These are phyloP conservation scores for Pythium aristosporum DNA, from an alignment of 352 stramenopile genomes.

Conservation along the genomic window DNA sequence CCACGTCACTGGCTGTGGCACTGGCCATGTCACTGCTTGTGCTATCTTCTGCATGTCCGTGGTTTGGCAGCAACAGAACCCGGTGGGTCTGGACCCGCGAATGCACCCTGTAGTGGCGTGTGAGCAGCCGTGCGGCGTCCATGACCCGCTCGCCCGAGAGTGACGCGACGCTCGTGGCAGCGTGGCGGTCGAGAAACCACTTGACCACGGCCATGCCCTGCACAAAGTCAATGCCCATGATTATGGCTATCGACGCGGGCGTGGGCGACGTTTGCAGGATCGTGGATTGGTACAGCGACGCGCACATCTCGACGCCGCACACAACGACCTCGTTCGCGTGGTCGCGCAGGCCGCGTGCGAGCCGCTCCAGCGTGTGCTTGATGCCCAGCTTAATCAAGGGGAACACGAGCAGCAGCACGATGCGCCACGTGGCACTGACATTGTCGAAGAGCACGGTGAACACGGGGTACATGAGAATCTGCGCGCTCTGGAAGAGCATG, in stretches of 20 bases:
- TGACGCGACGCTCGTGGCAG: background rate
- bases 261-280: conserved; percentile 13
- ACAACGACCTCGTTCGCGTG: conserved; percentile 13
- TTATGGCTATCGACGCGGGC: background rate
- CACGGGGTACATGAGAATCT: conserved; percentile 20
- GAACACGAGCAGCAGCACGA: conserved; percentile 15
- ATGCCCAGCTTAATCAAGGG: conserved; percentile 11
- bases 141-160: background rate
- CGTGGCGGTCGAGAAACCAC: conserved; percentile 16
- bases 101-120: background rate
- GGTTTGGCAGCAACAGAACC: too few relatives aligned
- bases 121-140: background rate
- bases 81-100: background rate
- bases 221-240: conserved; percentile 19
- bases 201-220: conserved; percentile 9
- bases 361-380: conserved; percentile 1
- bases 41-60: too few relatives aligned
- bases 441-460: conserved; percentile 20
- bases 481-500: conserved; percentile 11
- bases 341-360: background rate
- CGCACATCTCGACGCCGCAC: conserved; percentile 13
- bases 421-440: background rate
- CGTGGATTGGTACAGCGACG: conserved; percentile 17
- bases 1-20: background rate
- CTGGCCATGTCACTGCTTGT: background rate